Conservation (phyloP, 1,284 basidiomycete genomes). For the Wolfiporia cocos region DNA sequence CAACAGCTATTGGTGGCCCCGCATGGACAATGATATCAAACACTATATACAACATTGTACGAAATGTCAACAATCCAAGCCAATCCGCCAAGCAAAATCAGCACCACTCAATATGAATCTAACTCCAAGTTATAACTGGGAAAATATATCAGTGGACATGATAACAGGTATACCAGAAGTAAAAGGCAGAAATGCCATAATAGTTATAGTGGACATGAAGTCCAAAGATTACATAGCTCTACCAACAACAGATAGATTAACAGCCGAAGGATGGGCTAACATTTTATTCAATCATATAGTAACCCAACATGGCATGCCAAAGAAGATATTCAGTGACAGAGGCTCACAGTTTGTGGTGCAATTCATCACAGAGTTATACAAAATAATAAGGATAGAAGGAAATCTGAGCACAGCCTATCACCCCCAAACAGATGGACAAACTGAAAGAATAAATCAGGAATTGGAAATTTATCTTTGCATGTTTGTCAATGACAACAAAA, state of each 20-base stretch:
- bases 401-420: too few species aligned
- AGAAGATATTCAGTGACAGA: background rate
- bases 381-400: conserved; percentile 9
- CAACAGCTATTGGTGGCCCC: background rate
- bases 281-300: background rate
- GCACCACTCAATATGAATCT: background rate
- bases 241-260: background rate
- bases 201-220: background rate
- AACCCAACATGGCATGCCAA: background rate
- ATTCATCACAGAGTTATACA: background rate
- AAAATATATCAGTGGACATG: conserved; percentile 1
- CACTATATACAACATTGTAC: too few species aligned
- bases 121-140: conserved; percentile 4
- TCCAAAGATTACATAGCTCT: background rate
- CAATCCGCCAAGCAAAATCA: background rate
- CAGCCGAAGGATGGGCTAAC: too few species aligned
- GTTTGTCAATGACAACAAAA: background rate
- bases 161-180: background rate
- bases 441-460: too few species aligned
- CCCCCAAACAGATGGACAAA: too few species aligned
- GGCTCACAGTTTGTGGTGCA: too few species aligned
- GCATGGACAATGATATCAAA: background rate
- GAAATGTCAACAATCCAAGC: background rate
- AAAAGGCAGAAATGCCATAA: background rate
- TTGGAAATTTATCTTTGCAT: too few species aligned